These are phyloP conservation scores for Entonaema liquescens DNA, from an alignment of 495 filamentous ascomycete species.

Conservation along the genomic window DNA sequence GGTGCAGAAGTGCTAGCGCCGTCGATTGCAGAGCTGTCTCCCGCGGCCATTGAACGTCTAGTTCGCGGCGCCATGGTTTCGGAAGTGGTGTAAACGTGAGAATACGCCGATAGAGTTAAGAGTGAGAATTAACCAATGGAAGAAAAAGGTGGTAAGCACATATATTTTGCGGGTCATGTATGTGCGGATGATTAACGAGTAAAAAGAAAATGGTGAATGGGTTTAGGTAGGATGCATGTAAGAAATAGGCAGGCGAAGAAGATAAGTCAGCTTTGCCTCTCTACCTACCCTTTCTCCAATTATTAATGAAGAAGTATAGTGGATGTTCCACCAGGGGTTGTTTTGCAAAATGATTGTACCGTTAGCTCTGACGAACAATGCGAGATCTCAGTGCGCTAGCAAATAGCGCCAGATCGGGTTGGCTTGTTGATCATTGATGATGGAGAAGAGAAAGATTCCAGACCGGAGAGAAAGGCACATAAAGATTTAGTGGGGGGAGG, in stretches of 20 bases:
- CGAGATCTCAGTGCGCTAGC: not conserved
- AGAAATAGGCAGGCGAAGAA: not conserved
- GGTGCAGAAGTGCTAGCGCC: not conserved
- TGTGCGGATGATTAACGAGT: not conserved
- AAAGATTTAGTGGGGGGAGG: constrained; percentile 18
- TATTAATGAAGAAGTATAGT: not conserved
- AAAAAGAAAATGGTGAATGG: not conserved
- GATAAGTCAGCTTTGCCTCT: not conserved
- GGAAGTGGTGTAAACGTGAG: not conserved
- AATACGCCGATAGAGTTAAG: not conserved
- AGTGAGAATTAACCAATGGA: not conserved
- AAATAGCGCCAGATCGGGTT: not conserved
- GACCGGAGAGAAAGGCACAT: not conserved
- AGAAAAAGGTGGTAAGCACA: not conserved
- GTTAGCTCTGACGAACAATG: not conserved
- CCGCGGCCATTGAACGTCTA: constrained; percentile 21
- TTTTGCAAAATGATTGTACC: not conserved
- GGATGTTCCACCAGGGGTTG: not conserved
- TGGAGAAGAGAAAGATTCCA: not conserved
- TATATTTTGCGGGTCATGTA: not conserved
- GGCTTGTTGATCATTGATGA: constrained; percentile 8
- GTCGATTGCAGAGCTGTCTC: not conserved
- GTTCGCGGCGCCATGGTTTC: constrained; percentile 38
- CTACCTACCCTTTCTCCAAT: no score
- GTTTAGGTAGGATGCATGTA: not conserved